Conservation (phyloP, 2,329 filamentous ascomycete species). For the Trichophyton benhamiae region DNA sequence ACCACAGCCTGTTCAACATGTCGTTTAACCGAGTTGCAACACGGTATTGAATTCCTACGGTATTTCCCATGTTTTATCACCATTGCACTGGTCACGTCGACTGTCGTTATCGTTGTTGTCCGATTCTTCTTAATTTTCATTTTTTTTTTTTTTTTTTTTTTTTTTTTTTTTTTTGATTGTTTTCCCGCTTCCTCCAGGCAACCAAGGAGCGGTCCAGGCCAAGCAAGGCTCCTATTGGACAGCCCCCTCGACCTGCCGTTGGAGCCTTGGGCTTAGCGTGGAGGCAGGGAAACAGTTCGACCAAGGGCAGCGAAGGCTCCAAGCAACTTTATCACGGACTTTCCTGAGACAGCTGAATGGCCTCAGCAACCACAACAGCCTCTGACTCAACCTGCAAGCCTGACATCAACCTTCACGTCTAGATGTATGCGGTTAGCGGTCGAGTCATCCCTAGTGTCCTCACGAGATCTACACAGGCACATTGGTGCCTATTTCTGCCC, state of each 20-base stretch:
- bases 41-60: background rate
- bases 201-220: background rate
- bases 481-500: conserved; percentile 1
- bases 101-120: background rate
- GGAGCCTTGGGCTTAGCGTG: conserved; percentile 4
- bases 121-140: background rate
- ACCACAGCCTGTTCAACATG: background rate
- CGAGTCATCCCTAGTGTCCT: background rate
- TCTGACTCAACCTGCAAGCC: conserved; percentile 1
- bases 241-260: background rate
- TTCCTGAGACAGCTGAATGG: background rate
- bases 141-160: background rate
- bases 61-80: background rate
- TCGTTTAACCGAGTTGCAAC: background rate
- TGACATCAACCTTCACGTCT: background rate
- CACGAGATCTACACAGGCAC: background rate
- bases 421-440: background rate
- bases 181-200: background rate
- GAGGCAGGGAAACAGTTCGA: background rate
- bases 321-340: background rate
- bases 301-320: background rate
- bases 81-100: background rate
- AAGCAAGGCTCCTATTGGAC: background rate
- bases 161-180: background rate
- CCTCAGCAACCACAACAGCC: background rate